Conservation (phyloP, 2,329 filamentous ascomycete species). For the Myriosclerotinia scirpicola region DNA sequence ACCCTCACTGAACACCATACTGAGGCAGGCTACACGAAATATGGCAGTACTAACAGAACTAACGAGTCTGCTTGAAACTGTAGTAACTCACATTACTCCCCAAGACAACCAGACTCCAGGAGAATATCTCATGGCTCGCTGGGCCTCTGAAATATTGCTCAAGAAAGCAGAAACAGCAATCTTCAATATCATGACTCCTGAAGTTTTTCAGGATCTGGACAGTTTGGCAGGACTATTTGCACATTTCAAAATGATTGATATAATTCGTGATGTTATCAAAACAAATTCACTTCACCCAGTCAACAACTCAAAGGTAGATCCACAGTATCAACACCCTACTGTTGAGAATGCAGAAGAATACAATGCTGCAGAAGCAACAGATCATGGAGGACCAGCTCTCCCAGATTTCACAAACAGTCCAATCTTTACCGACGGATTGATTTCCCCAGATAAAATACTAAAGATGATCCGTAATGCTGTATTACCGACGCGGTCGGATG, state of each 20-base stretch:
- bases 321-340: background rate
- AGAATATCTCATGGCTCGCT: background rate
- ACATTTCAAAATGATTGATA: background rate
- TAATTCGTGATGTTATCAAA: background rate
- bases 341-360: background rate
- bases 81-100: too few species aligned
- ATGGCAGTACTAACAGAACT: background rate
- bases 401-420: background rate
- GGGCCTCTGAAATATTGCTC: background rate
- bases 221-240: background rate
- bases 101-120: background rate
- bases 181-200: background rate
- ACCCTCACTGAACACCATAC: background rate
- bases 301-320: background rate
- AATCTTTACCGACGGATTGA: too few species aligned
- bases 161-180: background rate
- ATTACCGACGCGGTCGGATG: too few species aligned
- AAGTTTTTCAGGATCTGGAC: background rate
- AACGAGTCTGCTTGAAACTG: accelerated
- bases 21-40: background rate
- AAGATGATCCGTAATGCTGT: background rate
- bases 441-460: too few species aligned
- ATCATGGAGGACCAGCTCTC: background rate
- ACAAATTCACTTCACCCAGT: background rate
- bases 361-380: background rate